Base-by-base conservation (phyloP, 2,329 filamentous ascomycete species). In the Penicillium sp. region DNA sequence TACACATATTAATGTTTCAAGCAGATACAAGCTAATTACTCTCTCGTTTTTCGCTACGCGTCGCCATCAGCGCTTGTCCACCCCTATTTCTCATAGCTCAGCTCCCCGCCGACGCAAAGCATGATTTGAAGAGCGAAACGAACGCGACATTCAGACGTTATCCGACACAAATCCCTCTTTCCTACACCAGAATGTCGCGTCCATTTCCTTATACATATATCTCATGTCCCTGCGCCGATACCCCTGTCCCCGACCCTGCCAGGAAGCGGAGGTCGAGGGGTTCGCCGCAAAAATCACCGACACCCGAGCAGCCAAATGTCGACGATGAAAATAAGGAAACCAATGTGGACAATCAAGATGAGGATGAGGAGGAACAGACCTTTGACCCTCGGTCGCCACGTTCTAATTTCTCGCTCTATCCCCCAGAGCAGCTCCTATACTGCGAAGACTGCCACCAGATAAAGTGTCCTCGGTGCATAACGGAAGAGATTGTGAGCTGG, bases 381-480 rank as follows among this genome's bases (percentile, higher is more conserved):
- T 95, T 98, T 69, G 88, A 98, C 66, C 90, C 93, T 2, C 84
- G 87, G 61, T 84, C 86, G 53, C 82, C 88, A 13, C 85, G 91
- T 32, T 88, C 93, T 50, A 93, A 90, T 69, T 97, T 89, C 76
- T 91, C 89, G 58, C 78, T 98, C 28, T 96, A 92, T 66, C 92
- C 93, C 0, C 83, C 96, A 39, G 92, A 97, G 65, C 86, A 96
- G 66, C 81, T 98, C 24, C 80, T 97, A 35, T 98, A 95, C 75
- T 98, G 93, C 75, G 92, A 95, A 67, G 93, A 97, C 68, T 98
- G 93, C 70, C 89, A 95, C 67, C 87, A 95, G 71, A 95, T 97
- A 54, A 87, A 93, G 59, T 98, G 93, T 67, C 88, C 89, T 5
- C 80, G 90, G 73, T 98, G 93, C 66, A 88, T 95, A 46, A 82